Conservation (phyloP, 148 eudicot species). For the Pouteria glomerata region DNA sequence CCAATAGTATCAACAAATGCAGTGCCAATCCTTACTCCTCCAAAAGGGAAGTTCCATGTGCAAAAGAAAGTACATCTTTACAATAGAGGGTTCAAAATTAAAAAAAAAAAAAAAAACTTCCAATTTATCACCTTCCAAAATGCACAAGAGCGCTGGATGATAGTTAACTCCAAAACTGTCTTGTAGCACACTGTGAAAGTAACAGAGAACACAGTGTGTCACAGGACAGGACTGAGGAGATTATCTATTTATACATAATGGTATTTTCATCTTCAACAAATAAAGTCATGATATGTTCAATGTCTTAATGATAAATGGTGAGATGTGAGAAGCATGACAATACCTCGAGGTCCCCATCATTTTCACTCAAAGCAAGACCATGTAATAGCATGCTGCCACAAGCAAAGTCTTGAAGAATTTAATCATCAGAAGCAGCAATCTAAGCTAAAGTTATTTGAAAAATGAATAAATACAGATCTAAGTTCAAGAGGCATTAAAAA, state of each 20-base stretch:
- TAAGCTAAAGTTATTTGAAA: neutral
- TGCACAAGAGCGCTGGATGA: neutral
- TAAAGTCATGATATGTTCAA: neutral
- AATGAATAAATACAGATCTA: neutral
- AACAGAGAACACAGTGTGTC: neutral
- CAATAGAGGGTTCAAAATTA: neutral
- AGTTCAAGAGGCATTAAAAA: neutral
- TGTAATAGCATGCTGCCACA: slow-evolving; percentile 87
- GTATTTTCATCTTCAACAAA: neutral
- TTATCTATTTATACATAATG: neutral
- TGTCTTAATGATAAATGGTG: neutral
- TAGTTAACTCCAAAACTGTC: neutral
- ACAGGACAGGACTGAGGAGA: neutral
- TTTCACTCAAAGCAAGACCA: slow-evolving; percentile 76
- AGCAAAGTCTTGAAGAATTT: slow-evolving; percentile 4
- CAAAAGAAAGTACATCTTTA: neutral
- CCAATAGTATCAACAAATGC: neutral
- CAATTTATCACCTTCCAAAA: neutral
- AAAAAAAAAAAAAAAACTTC: neutral
- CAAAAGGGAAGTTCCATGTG: neutral
- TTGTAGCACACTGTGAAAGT: neutral
- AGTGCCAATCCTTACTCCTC: neutral
- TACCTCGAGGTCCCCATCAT: slow-evolving; percentile 95
- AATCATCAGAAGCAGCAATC: slow-evolving; percentile 15
- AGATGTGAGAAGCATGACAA: neutral